Base-by-base conservation (phyloP, 768 basidiomycete genomes). In the Boletus reticulatus region DNA sequence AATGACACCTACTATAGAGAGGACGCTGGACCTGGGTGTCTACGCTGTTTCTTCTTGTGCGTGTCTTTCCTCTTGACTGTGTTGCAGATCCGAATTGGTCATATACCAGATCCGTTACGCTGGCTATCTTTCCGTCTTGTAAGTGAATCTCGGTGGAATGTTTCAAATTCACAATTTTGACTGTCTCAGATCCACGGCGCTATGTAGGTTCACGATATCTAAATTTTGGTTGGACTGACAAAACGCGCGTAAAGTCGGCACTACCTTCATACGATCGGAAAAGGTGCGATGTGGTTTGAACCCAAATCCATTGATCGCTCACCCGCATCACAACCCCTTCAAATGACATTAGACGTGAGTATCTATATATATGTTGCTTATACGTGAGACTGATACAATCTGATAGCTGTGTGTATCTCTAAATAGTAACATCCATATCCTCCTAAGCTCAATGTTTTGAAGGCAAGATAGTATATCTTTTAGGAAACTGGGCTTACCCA, bases 21-120 rank as follows among this genome's bases (percentile, higher is more conserved):
- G 36, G 12, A 22, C 42, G 27, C 8, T 55, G 53, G 53, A 49
- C 41, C 4, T 37, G 42, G 53, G 53, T 49, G 11, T 55, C 53
- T 11, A 49, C 43, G 4, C 7, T 55, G 10, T 55, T 43, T 55
- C n/a, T 55, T 16, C n/a, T 55, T 16, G 53, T 55, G 27, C 9
- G 53, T 37, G 17, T 24, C 9, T 9, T 29, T 5, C 36, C 4
- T 37, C 22, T 24, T 12, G 19, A 2, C 14, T 4, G 22, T 32
- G 13, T 24, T 16, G 6, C 14, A 16, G n/a, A 16, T 29, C 19
- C 34, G 27, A 44, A 43, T 13, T 17, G 22, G 20, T 10, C 19
- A 20, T 16, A 5, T 37, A 29, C 13, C 8, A 54, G 53, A 54
- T 54, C 24, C 53, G 53, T 39, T 46, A 46, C 13, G 38, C 12